Evolutionary conservation across 768 basidiomycete species (phyloP).

Genomic region (Tremella mesenterica): DNA sequence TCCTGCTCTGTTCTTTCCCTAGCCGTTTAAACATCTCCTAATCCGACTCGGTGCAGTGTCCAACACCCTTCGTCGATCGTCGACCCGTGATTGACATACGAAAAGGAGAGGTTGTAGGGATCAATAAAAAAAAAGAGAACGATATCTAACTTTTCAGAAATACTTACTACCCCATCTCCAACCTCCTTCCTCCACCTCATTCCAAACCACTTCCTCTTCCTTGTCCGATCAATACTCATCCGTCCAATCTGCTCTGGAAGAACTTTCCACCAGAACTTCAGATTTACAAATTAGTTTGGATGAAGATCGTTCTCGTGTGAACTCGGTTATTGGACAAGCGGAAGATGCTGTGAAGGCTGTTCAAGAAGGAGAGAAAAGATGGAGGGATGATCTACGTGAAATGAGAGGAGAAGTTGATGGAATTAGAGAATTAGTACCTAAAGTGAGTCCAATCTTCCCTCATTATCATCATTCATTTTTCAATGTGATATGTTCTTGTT

Average conservation of each 20-base stretch:
- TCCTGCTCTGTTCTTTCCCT: constrained; percentile 51
- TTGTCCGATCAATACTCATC: constrained; percentile 68
- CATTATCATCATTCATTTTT: too few species aligned
- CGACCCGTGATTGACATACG: too few species aligned
- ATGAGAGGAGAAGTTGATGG: constrained; percentile 83
- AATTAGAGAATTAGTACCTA: constrained; percentile 84
- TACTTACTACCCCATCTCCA: constrained; percentile 81
- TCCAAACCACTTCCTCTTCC: constrained; percentile 76
- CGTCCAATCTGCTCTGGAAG: constrained; percentile 43
- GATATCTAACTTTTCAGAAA: constrained; percentile 60
- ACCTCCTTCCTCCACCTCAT: constrained; percentile 78
- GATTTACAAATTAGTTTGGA: constrained; percentile 30
- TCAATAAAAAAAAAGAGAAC: background rate
- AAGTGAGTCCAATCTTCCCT: constrained; percentile 50
- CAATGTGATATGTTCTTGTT: too few species aligned
- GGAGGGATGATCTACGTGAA: constrained; percentile 80
- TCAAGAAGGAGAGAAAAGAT: constrained; percentile 61
- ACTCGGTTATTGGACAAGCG: constrained; percentile 33
- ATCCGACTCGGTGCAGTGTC: too few species aligned
- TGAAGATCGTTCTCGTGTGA: constrained; percentile 22
- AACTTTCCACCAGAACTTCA: constrained; percentile 46
- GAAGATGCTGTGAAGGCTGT: constrained; percentile 35
- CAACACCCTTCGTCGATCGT: too few species aligned
- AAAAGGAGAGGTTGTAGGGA: too few species aligned
- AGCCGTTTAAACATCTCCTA: background rate